Evolutionary conservation across 2,329 filamentous ascomycete species (phyloP), one percentile per base, ranked within the genome.

Genomic region (Pseudocercospora musae): DNA sequence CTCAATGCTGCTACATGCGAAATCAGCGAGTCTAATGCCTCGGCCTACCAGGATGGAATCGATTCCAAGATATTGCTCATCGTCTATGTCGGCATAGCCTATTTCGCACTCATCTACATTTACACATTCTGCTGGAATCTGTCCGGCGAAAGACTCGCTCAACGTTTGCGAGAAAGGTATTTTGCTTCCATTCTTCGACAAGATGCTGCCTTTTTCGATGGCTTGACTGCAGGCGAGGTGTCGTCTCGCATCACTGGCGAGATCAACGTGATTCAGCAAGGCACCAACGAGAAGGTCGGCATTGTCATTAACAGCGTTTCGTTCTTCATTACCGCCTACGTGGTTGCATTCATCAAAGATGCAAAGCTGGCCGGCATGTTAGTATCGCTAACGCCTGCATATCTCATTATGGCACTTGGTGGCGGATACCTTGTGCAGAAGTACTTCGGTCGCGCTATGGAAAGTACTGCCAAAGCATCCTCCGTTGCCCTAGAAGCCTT

Each of bases 211-310:
- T 89, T 85, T 71, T 89, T 89, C 70, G 87, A 89, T 68, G 81
- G 80, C 13, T 78, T 87, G 9, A 82, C 85, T 52, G 81, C 86
- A 0, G 87, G 87, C 15, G 85, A 89, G 72, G 83, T 89, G 11
- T 82, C 85, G 1, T 84, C 85, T 8, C 80, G 87, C 18, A 81
- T 91, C 48, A 87, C 87, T 70, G 80, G 81, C 58, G 87, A 90
- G 68, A 87, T 90, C 33, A 83, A 87, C 62, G 83, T 84, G 0
- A 85, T 91, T 57, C 87, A 88, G 69, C 82, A 83, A 0, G 88
- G 88, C 13, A 89, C 87, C 0, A 87, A 85, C 1, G 88, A 90
- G 74, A 91, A 91, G 72, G 87, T 89, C 15, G 87, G 87, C 57
- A 84, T 89, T 33, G 82, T 84, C 66, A 79, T 90, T 4, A 81